These are phyloP conservation scores for Russula sp. DNA, from an alignment of 768 basidiomycete genomes.

Conservation along the genomic window DNA sequence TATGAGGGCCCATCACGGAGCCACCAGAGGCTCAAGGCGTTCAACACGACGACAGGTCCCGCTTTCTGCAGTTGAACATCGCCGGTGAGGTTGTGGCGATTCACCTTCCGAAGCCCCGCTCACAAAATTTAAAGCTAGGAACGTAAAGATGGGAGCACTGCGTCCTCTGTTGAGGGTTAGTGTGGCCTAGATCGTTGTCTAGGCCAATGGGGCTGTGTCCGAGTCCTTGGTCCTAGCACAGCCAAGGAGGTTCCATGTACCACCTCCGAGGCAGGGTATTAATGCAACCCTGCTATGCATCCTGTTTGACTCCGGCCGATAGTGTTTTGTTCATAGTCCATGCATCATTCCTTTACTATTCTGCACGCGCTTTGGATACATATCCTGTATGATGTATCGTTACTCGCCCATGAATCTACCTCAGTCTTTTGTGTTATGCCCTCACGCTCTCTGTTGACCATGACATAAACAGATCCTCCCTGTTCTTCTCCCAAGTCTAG, in stretches of 20 bases:
- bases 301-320: not conserved
- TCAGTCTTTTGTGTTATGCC: not conserved
- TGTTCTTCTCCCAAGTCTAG: too few species aligned
- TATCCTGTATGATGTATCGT: not conserved
- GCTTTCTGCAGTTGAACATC: not conserved
- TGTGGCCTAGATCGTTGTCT: too few species aligned
- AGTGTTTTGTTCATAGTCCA: not conserved
- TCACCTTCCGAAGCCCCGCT: too few species aligned
- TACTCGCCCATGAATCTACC: not conserved
- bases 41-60: not conserved
- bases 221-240: too few species aligned
- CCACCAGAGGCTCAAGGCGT: not conserved
- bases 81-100: not conserved
- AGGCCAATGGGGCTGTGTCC: too few species aligned
- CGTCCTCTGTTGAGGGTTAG: too few species aligned
- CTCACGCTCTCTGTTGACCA: too few species aligned
- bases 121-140: too few species aligned
- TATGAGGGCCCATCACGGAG: not conserved
- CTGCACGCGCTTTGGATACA: not conserved
- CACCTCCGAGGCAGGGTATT: not conserved
- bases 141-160: not conserved
- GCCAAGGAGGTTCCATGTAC: too few species aligned
- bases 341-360: not conserved
- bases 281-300: not conserved
- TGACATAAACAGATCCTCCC: too few species aligned